Evolutionary conservation across 2,329 filamentous ascomycete species (phyloP).

Genomic region (Hirsutella rhossiliensis): DNA sequence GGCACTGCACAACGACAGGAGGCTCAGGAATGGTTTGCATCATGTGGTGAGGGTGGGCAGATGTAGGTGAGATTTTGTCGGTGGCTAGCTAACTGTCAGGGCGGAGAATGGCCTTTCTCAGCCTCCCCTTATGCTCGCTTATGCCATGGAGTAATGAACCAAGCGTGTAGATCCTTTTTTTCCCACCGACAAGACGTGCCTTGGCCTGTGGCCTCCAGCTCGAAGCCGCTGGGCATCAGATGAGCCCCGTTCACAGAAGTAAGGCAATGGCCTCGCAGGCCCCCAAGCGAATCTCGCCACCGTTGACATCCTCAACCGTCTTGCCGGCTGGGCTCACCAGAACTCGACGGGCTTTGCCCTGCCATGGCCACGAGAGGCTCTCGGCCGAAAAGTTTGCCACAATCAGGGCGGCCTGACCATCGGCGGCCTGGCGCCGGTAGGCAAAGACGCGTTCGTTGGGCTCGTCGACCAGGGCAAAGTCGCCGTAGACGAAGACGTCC

Average conservation of each 20-base stretch:
- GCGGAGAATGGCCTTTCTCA: no score
- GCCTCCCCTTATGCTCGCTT: no score
- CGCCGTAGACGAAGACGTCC: constrained; percentile 56
- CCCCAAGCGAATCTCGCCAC: constrained; percentile 16
- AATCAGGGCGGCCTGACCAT: constrained; percentile 20
- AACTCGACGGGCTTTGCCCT: constrained; percentile 17
- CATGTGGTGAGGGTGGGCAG: no score
- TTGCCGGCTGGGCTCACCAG: constrained; percentile 20
- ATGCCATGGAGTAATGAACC: no score
- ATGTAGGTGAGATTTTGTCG: no score
- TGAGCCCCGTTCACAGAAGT: constrained; percentile 12
- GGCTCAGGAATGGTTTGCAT: not conserved
- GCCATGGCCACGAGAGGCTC: constrained; percentile 17
- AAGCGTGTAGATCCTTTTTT: no score
- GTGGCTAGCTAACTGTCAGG: no score
- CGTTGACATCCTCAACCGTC: constrained; percentile 13
- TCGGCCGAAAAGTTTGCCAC: constrained; percentile 26
- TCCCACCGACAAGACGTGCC: no score
- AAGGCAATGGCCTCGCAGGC: constrained; percentile 25
- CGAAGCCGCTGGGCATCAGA: no score
- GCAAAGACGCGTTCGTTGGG: constrained; percentile 23
- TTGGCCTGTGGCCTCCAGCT: no score
- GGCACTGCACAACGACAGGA: not conserved
- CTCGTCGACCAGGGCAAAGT: constrained; percentile 28
- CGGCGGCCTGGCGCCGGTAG: constrained; percentile 20